Base-by-base conservation (phyloP, 345 rosid species). In the Eucalyptus virginea region DNA sequence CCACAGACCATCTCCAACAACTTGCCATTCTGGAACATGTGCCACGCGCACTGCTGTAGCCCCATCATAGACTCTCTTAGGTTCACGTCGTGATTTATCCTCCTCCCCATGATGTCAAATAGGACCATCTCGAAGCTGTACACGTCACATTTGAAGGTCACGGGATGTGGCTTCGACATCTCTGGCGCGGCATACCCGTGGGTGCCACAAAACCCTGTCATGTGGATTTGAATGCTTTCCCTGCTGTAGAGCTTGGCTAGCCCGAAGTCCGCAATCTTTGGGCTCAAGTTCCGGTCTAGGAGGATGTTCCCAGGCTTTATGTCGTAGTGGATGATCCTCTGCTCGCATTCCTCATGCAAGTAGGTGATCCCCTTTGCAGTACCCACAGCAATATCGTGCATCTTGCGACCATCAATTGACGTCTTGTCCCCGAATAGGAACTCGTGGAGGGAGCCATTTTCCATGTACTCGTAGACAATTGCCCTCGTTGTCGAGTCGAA, bases 51-150 rank as follows among this genome's bases (percentile, higher is more conserved):
- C 37, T 30, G 15, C 0, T 60, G 87, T 24, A 81, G 60, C n/a
- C 37, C 54, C 24, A 2, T 1, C 5, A n/a, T 83, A 0, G 45
- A 23, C 51, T 37, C 87, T 7, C 37, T 45, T 18, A 5, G 50
- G 42, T 34, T 5, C 44, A 6, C 2, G 50, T 81, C 47, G 3
- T 26, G 34, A 30, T 89, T 89, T 52, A 54, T 89, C 45, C 88
- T 89, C n/a, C 81, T 60, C 5, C 56, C 54, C 4, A 62, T 17
- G 4, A 91, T 90, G 87, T 91, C 91, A 8, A 90, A 89, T 7
- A 90, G 83, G 23, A 92, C 30, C 62, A 92, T 90, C 3, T 91
- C 91, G 6, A 65, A 90, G 34, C 93, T 92, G 45, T 92, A 90
- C 24, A 90, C 90, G 15, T 92, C 91, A 1, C 89, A 89, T 26